phyloP scores from a whole-genome alignment of 352 stramenopile genomes.

The Phytophthora nicotianae region DNA sequence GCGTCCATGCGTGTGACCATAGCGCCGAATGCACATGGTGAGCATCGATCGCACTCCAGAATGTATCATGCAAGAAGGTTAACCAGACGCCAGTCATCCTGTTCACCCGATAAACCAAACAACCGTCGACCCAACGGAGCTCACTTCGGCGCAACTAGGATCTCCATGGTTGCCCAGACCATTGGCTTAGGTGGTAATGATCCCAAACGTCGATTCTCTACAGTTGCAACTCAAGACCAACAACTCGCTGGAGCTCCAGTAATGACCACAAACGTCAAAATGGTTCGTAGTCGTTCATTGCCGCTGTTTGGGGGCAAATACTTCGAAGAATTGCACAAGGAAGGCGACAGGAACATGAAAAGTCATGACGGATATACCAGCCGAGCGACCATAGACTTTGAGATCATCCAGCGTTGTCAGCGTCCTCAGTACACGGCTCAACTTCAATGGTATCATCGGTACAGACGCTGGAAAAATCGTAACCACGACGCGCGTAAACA shows the following conservation, averaged over 20 bases:
- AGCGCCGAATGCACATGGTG: not conserved
- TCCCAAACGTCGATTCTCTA: conserved; percentile 14
- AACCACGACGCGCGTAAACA: not conserved
- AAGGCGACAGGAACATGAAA: conserved; percentile 13
- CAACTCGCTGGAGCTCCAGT: not conserved
- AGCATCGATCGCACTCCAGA: conserved; percentile 12
- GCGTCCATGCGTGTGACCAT: not conserved
- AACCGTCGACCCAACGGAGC: not conserved
- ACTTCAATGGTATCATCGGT: conserved; percentile 52
- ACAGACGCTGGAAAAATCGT: conserved; percentile 38
- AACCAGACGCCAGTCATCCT: conserved; percentile 6
- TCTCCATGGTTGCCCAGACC: conserved; percentile 21
- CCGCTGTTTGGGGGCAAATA: conserved; percentile 51
- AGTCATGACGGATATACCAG: conserved; percentile 2
- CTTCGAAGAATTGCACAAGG: conserved; percentile 31
- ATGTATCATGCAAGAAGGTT: conserved; percentile 13
- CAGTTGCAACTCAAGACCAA: not conserved
- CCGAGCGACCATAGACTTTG: conserved; percentile 51
- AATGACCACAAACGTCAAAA: not conserved
- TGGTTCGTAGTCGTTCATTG: conserved; percentile 52
- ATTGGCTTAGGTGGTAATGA: conserved; percentile 14
- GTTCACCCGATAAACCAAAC: not conserved
- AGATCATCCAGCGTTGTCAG: conserved; percentile 66
- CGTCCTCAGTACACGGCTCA: conserved; percentile 57
- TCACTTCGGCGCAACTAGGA: conserved; percentile 12